Percentiles rank a stretch among this genome's conserved stretches.
Evolutionary conservation across 306 rosid genomes (phyloP).

Genomic region (Lathyrus aphaca): DNA sequence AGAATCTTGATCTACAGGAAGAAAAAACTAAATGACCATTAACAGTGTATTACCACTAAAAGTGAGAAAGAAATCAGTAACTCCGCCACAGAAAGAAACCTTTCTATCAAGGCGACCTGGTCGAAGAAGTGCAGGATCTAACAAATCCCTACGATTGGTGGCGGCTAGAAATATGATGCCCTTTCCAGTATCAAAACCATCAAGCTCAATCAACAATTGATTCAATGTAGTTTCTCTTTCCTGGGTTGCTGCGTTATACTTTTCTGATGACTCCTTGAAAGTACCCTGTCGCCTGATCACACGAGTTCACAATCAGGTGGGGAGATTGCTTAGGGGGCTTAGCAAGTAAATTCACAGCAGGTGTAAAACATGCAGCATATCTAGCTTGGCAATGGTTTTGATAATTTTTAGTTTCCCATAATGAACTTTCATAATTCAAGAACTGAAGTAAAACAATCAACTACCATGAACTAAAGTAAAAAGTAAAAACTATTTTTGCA

Average conservation of each 20-base stretch:
- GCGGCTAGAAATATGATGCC: slow-evolving; percentile 98
- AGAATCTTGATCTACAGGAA: slow-evolving; percentile 74
- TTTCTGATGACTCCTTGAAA: slow-evolving; percentile 79
- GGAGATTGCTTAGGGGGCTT: slow-evolving; percentile 26
- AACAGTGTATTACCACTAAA: slow-evolving; percentile 35
- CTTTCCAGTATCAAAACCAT: slow-evolving; percentile 98
- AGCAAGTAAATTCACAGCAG: slow-evolving; percentile 37
- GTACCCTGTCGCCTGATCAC: slow-evolving; percentile 92
- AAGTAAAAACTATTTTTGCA: slow-evolving; percentile 20
- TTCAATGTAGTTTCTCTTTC: slow-evolving; percentile 99
- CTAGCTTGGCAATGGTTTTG: slow-evolving; percentile 33
- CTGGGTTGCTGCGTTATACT: slow-evolving; percentile 94
- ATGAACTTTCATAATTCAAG: slow-evolving; percentile 27
- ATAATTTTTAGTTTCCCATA: slow-evolving; percentile 5
- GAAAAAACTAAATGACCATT: slow-evolving; percentile 38
- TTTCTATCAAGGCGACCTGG: slow-evolving; percentile 99
- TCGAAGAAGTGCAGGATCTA: slow-evolving; percentile 99
- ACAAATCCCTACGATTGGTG: slow-evolving; percentile 94
- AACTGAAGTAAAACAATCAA: slow-evolving; percentile 21
- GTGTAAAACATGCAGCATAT: slow-evolving; percentile 35
- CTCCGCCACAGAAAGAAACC: slow-evolving; percentile 61
- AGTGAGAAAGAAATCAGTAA: slow-evolving; percentile 32
- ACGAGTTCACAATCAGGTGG: slow-evolving; percentile 41
- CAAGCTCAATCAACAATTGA: slow-evolving; percentile 95
- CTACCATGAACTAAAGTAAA: slow-evolving; percentile 23